Percentiles rank a stretch among this genome's conserved stretches.
phyloP scores from a whole-genome alignment of 768 basidiomycete genomes.

The Piloderma croceum region DNA sequence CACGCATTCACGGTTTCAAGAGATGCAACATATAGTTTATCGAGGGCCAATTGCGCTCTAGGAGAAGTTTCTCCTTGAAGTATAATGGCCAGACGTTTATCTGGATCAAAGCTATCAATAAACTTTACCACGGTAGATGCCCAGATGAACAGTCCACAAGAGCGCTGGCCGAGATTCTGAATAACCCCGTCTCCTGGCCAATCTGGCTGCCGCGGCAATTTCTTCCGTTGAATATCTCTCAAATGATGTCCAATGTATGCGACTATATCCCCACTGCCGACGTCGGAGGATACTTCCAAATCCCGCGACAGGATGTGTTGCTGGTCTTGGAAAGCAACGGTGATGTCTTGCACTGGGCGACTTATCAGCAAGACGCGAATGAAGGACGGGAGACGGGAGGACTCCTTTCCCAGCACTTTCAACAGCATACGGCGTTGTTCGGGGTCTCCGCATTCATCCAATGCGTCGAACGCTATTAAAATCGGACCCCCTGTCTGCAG shows the following conservation, averaged over 20 bases:
- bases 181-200: conserved; percentile 22
- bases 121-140: conserved; percentile 22
- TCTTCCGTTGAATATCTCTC: background rate
- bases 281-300: background rate
- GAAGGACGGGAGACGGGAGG: conserved; percentile 17
- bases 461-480: conserved; percentile 25
- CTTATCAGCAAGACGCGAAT: conserved; percentile 27
- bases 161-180: conserved; percentile 9
- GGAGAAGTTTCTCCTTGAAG: conserved; percentile 3
- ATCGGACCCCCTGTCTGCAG: conserved; percentile 13
- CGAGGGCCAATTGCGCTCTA: conserved; percentile 23
- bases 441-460: conserved; percentile 25
- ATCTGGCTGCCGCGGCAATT: conserved; percentile 8
- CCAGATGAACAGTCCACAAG: conserved; percentile 26
- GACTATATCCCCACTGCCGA: background rate
- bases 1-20: conserved; percentile 25
- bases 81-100: background rate
- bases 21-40: conserved; percentile 25
- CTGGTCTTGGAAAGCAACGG: conserved; percentile 7
- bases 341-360: conserved; percentile 27
- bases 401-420: conserved; percentile 18
- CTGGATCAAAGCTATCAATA: conserved; percentile 2
- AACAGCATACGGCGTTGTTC: conserved; percentile 22
- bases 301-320: conserved; percentile 8
- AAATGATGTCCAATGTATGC: background rate